Base-by-base conservation (phyloP, 306 rosid species). In the Quercus robur region DNA sequence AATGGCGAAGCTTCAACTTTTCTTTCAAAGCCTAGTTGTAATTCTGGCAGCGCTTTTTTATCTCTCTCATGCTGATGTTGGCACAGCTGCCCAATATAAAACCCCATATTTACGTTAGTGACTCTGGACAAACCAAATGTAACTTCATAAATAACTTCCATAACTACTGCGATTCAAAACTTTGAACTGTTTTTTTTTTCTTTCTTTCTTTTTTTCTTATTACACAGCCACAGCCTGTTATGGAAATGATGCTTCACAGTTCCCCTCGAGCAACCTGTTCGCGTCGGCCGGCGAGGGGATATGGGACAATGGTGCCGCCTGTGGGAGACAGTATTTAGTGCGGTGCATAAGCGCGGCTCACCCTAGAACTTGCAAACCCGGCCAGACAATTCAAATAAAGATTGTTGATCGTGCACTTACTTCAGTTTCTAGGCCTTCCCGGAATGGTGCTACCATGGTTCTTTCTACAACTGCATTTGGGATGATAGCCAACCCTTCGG, bases 301-400 rank as follows among this genome's bases (percentile, higher is more conserved):
- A 71, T 94, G 97, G 98, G 97, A 94, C 82, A 94, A 92, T 38
- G 98, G 98, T 1, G 97, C 98, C 0, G 91, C 98, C 0, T 92
- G 98, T 26, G 98, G 97, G 38, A 88, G 97, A 70, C 76, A 75
- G 31, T 94, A 92, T 69, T 46, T 73, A 78, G 97, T 92, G 78
- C 80, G 94, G 33, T 94, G 98, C 80, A 79, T 90, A 15, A 89
- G 98, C 30, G 93, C 91, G 0, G 78, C 81, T 1, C 81, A 66
- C 3, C 90, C 87, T 0, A 69, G 73, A 46, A 71, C 92, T 1
- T 92, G 97, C 82, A 56, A 84, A 78, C 87, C 85, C 0, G 97
- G 81, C n/a, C 77, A 83, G 72, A 77, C 72, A 28, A 84, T 94
- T 78, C 87, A 75, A 78, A 84, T 94, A 68, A 92, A 70, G 85